Evolutionary conservation across 2,329 filamentous ascomycete species (phyloP), one percentile per base, ranked within the genome.

Genomic region (Alternaria sp.): DNA sequence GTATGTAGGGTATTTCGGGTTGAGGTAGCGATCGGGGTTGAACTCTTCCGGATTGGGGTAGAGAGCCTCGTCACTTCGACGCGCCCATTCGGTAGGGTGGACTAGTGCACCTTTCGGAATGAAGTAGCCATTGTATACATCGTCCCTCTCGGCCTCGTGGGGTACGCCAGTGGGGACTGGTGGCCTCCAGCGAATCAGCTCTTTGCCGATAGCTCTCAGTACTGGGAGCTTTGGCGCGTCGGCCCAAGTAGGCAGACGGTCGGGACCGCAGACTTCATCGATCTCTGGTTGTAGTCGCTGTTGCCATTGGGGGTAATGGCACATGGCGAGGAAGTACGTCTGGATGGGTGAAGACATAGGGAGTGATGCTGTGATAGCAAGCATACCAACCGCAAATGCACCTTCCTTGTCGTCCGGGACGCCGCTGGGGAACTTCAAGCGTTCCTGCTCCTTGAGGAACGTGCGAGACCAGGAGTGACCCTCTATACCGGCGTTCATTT

Each of bases 31-130:
- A 59, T 86, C 84, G 0, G 86, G 85, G 17, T 79, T 81, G 76
- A 82, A 88, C 65, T 75, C 80, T 50, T 88, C 84, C 6, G 84
- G 82, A 64, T 88, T 83, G 1, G 85, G 85, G 67, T 88, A 88
- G 40, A 79, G 80, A n/a, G 74, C 73, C 2, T 80, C 77, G 60
- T 86, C 83, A 49, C 85, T 84, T 70, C 86, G 84, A 70, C 88
- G 83, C 42, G 81, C 81, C 61, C 59, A 69, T 17, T 55, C 51
- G 29, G 67, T 69, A 52, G 60, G 60, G 10, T 60, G 60, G 13
- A 69, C 42, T 7, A 61, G 37, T 2, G 65, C 65, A 4, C 62
- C 66, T 10, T 60, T 58, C 8, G 60, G 67, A 23, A 71, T 60
- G 9, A 62, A n/a, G 49, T 68, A 68, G 0, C 64, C 66, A 23